Conservation (phyloP, 192 early-diverging fungal genomes). For the Backusella morwellensis region DNA sequence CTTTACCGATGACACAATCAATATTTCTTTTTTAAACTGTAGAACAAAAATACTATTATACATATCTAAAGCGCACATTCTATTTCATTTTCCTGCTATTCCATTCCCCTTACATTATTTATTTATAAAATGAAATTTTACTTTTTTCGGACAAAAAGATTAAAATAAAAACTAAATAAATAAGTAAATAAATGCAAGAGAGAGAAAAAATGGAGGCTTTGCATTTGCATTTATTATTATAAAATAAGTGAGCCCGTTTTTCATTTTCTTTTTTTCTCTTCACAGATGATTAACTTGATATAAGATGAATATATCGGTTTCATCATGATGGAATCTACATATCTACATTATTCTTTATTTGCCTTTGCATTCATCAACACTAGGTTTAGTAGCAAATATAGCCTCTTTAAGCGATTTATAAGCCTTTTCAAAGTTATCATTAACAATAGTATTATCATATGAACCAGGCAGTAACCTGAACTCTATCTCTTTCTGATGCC, state of each 20-base stretch:
- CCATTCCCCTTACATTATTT: neutral
- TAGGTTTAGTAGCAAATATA: conserved; percentile 48
- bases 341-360: neutral
- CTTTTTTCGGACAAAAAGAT: neutral
- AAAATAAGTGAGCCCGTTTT: no score
- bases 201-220: no score
- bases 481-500: conserved; percentile 78
- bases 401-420: conserved; percentile 67
- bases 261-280: no score
- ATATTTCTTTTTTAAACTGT: conserved; percentile 56
- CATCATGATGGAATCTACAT: no score
- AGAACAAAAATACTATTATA: neutral
- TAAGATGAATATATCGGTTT: neutral
- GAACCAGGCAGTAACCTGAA: conserved; percentile 63
- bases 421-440: conserved; percentile 79
- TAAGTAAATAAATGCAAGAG: no score
- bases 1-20: conserved; percentile 69
- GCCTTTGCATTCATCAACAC: neutral
- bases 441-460: conserved; percentile 76
- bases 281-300: neutral
- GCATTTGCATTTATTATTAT: no score
- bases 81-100: neutral
- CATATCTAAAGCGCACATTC: neutral
- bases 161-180: neutral
- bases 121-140: neutral